Conservation (phyloP, 2,329 filamentous ascomycete genomes). For the Xylaria sp. region DNA sequence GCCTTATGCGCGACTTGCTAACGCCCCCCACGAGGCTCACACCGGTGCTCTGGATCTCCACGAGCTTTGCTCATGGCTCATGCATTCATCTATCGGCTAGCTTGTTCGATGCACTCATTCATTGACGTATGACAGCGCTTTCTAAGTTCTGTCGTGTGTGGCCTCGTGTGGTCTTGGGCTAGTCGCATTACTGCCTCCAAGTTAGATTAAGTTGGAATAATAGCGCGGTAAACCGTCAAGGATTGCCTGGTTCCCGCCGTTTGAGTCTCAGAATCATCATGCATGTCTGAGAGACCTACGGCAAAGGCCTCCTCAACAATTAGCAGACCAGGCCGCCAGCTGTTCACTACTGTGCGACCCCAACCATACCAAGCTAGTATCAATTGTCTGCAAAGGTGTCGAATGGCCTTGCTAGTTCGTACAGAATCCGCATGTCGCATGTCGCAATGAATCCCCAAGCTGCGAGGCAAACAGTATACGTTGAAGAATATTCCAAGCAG, state of each 20-base stretch:
- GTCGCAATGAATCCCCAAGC: background rate
- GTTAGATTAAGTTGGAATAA: background rate
- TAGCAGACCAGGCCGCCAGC: slow-evolving; percentile 4
- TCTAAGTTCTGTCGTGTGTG: background rate
- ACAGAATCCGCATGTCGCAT: background rate
- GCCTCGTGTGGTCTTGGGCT: background rate
- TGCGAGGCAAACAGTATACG: background rate
- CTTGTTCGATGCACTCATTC: background rate
- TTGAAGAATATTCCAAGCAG: background rate
- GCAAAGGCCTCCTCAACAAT: slow-evolving; percentile 1
- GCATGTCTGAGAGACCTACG: slow-evolving; percentile 17
- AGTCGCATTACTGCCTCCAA: background rate
- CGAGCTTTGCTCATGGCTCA: slow-evolving; percentile 10
- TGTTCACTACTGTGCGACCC: background rate
- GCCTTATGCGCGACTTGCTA: slow-evolving; percentile 19
- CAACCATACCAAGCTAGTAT: slow-evolving; percentile 1
- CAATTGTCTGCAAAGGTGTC: background rate
- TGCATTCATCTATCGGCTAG: background rate
- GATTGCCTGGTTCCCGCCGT: slow-evolving; percentile 13
- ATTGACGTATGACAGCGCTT: background rate
- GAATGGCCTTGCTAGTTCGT: background rate
- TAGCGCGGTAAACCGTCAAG: slow-evolving; percentile 2
- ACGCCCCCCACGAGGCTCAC: slow-evolving; percentile 12
- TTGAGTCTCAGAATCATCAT: slow-evolving; percentile 16
- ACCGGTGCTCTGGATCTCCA: slow-evolving; percentile 24